Evolutionary conservation across 129 eudicot species (phyloP).

Genomic region (Flaveria robusta): DNA sequence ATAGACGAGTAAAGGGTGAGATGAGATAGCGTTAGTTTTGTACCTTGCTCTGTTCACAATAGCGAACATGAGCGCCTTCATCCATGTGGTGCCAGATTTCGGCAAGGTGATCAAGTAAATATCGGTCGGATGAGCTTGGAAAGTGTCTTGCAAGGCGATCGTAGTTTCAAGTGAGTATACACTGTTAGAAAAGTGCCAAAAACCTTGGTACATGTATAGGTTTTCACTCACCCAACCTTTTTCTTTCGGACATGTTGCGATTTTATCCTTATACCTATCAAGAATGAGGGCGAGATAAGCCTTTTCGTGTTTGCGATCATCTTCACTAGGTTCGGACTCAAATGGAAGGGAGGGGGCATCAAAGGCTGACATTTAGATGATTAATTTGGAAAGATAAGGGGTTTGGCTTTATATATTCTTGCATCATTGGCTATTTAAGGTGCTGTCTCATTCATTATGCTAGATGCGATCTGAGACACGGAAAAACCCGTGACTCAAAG

Average conservation of each 20-base stretch:
- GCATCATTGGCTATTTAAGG: no score
- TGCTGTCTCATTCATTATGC: not conserved
- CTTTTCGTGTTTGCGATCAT: not conserved
- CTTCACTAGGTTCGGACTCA: not conserved
- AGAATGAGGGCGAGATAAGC: not conserved
- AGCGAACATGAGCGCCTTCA: no score
- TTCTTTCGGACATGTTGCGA: conserved; percentile 26
- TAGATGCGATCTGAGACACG: not conserved
- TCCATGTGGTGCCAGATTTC: no score
- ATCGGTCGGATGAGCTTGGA: conserved; percentile 43
- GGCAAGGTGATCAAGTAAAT: conserved; percentile 1
- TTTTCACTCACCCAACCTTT: conserved; percentile 40
- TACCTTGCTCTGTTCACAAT: no score
- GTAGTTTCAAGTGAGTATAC: not conserved
- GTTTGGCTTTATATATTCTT: not conserved
- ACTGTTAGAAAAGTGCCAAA: not conserved
- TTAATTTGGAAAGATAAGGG: not conserved
- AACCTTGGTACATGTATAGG: conserved; percentile 14
- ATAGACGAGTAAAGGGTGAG: no score
- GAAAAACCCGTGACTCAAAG: not conserved
- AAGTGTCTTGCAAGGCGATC: conserved; percentile 30
- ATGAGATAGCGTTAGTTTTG: no score
- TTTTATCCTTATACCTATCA: conserved; percentile 8
- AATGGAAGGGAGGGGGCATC: conserved; percentile 2
- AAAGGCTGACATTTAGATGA: conserved; percentile 7